Conservation (phyloP, 495 filamentous ascomycete genomes). For the Chaetomium fimeti region DNA sequence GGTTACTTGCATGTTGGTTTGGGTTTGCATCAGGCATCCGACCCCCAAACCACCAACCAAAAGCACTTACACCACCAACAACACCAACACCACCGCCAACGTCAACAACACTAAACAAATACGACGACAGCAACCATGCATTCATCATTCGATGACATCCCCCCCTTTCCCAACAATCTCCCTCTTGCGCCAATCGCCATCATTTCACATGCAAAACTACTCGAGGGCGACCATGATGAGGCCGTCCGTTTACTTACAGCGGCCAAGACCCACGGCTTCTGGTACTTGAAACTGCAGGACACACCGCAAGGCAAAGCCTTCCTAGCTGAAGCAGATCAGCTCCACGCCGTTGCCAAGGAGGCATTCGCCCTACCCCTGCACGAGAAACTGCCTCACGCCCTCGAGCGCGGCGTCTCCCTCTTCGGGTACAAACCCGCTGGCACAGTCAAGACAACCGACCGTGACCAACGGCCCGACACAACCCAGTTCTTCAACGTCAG, state of each 20-base stretch:
- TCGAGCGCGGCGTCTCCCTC: slow-evolving; percentile 37
- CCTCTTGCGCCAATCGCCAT: slow-evolving; percentile 18
- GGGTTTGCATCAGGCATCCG: slow-evolving; percentile 10
- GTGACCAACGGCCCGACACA: slow-evolving; percentile 52
- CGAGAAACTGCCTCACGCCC: slow-evolving; percentile 56
- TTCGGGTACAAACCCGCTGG: slow-evolving; percentile 61
- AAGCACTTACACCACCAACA: background rate
- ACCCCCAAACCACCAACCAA: slow-evolving; percentile 2
- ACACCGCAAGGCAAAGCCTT: slow-evolving; percentile 42
- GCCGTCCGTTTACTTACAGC: slow-evolving; percentile 46
- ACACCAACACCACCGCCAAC: background rate
- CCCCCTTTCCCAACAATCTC: slow-evolving; percentile 14
- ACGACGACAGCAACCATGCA: background rate
- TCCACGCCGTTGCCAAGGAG: slow-evolving; percentile 48
- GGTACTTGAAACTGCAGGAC: slow-evolving; percentile 57
- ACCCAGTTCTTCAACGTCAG: slow-evolving; percentile 65
- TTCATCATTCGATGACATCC: background rate
- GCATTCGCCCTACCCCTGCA: slow-evolving; percentile 51
- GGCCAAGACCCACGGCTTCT: slow-evolving; percentile 59
- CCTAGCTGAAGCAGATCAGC: slow-evolving; percentile 43
- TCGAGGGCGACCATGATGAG: slow-evolving; percentile 42
- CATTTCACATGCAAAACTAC: slow-evolving; percentile 40
- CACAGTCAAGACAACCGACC: slow-evolving; percentile 47
- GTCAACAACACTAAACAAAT: background rate
- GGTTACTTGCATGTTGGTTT: background rate